Conservation (phyloP, 768 basidiomycete species). For the Amyloporia xantha region DNA sequence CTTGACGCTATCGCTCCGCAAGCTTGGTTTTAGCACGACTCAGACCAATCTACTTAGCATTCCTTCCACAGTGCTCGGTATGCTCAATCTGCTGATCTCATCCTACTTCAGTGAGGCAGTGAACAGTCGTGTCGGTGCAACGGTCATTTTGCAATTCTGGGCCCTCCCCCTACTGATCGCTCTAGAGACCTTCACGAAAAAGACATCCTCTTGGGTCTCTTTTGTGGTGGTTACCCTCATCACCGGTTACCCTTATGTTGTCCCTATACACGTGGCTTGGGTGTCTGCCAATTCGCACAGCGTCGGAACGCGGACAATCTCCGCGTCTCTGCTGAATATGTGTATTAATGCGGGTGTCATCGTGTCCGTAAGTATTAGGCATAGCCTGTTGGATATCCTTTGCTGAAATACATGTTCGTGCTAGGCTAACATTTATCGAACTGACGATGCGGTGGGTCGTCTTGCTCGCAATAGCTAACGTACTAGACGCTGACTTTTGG, state of each 20-base stretch:
- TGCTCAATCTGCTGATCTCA: slow-evolving; percentile 37
- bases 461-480: too few species aligned
- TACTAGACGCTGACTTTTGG: too few species aligned
- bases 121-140: slow-evolving; percentile 43
- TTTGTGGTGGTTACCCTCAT: slow-evolving; percentile 47
- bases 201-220: slow-evolving; percentile 51
- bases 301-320: slow-evolving; percentile 45
- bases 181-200: slow-evolving; percentile 41
- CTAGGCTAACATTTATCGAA: slow-evolving; percentile 51
- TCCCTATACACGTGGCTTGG: slow-evolving; percentile 41
- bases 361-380: slow-evolving; percentile 31
- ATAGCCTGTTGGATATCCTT: not conserved
- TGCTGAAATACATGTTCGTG: slow-evolving; percentile 5
- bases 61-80: slow-evolving; percentile 48
- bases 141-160: slow-evolving; percentile 53
- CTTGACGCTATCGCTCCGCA: slow-evolving; percentile 59
- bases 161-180: slow-evolving; percentile 54
- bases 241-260: slow-evolving; percentile 43
- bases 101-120: slow-evolving; percentile 43
- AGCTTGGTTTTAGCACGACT: slow-evolving; percentile 57
- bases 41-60: slow-evolving; percentile 57
- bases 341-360: slow-evolving; percentile 54
- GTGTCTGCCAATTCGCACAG: slow-evolving; percentile 54
- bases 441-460: slow-evolving; percentile 37
- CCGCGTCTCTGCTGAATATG: slow-evolving; percentile 26